A percentile compares a stretch with the other conserved stretches of the same genome.
Conservation (phyloP, 768 basidiomycete species). For the Pholiota conissans region DNA sequence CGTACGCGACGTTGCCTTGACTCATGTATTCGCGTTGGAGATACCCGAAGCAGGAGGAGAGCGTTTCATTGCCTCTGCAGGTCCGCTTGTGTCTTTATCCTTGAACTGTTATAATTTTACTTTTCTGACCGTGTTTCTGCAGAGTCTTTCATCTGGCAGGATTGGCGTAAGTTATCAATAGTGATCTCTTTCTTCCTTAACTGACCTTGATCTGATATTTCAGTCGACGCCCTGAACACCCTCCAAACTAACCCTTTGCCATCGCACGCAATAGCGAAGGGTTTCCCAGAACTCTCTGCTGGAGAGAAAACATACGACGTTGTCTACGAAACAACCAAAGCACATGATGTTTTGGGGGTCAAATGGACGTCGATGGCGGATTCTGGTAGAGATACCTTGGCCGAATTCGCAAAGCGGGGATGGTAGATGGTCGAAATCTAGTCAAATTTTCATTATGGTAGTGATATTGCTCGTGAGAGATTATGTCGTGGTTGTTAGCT, state of each 20-base stretch:
- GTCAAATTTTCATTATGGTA: too few relatives aligned
- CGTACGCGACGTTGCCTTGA: slow-evolving; percentile 57
- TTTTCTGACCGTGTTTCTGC: background rate
- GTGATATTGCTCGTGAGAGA: too few relatives aligned
- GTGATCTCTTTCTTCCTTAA: background rate
- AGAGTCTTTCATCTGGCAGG: slow-evolving; percentile 31
- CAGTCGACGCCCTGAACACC: slow-evolving; percentile 33
- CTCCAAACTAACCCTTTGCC: slow-evolving; percentile 24
- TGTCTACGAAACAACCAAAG: slow-evolving; percentile 22
- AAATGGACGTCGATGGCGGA: slow-evolving; percentile 27
- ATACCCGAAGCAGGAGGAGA: slow-evolving; percentile 54
- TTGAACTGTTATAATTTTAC: too few relatives aligned
- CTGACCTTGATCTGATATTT: too few relatives aligned
- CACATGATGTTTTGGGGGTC: slow-evolving; percentile 27
- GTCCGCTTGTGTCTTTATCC: slow-evolving; percentile 15
- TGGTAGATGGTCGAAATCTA: too few relatives aligned
- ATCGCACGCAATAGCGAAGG: slow-evolving; percentile 20
- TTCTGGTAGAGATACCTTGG: slow-evolving; percentile 26
- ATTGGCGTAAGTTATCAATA: slow-evolving; percentile 27
- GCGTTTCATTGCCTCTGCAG: slow-evolving; percentile 51
- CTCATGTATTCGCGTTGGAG: slow-evolving; percentile 53
- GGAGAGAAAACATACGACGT: slow-evolving; percentile 17
- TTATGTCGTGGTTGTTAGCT: too few relatives aligned
- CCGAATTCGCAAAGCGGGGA: slow-evolving; percentile 30
- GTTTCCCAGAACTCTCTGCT: slow-evolving; percentile 23